Percentiles rank a stretch among this genome's conserved stretches.
Evolutionary conservation across 108 stramenopile genomes (phyloP).

Genomic region (Parietichytrium sp.): DNA sequence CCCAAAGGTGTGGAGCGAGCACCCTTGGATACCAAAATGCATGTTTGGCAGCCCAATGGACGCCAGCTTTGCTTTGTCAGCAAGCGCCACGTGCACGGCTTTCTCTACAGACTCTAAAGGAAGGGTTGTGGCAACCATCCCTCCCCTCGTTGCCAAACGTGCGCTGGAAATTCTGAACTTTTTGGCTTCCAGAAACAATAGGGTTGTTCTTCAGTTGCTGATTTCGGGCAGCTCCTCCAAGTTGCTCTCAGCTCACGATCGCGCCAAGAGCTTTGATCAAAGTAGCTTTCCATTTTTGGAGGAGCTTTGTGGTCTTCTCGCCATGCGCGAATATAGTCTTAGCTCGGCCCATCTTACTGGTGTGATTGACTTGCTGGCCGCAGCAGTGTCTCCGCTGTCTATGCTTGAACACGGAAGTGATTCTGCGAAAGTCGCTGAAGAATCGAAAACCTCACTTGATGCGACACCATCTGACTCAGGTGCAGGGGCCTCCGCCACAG

Average conservation of each 20-base stretch:
- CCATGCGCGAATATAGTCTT: slow-evolving; percentile 17
- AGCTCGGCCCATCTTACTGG: neutral
- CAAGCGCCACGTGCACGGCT: neutral
- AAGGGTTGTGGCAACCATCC: neutral
- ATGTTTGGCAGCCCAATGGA: slow-evolving; percentile 27
- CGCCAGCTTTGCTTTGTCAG: neutral
- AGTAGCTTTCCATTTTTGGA: too few species aligned
- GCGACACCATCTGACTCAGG: neutral
- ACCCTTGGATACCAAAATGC: slow-evolving; percentile 4
- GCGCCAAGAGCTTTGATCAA: too few species aligned
- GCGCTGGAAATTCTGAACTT: neutral
- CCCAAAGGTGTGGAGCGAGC: neutral
- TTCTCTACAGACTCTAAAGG: neutral
- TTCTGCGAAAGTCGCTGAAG: neutral
- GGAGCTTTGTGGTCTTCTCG: neutral
- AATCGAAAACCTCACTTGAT: neutral
- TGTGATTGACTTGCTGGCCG: slow-evolving; percentile 11
- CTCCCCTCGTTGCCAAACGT: neutral
- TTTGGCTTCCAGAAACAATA: neutral
- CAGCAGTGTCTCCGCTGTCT: neutral
- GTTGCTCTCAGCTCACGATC: too few species aligned
- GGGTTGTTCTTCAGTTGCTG: neutral
- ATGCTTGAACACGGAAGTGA: slow-evolving; percentile 20
- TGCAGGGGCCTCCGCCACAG: neutral
- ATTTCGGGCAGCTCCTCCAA: too few species aligned